phyloP scores from a whole-genome alignment of 768 basidiomycete species.

The Lactifluus echinatus region DNA sequence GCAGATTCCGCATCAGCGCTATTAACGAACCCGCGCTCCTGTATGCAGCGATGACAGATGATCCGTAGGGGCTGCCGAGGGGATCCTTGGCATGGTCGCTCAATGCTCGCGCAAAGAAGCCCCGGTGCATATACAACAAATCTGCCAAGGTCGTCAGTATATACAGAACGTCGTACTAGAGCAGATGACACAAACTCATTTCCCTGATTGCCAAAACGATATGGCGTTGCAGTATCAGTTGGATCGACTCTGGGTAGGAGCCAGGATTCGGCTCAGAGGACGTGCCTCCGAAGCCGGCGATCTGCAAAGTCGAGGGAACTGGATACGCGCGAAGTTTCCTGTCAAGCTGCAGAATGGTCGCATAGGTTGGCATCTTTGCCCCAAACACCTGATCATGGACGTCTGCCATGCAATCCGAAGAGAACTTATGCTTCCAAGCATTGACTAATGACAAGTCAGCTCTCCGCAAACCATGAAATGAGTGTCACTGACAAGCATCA shows the following conservation, averaged over 20 bases:
- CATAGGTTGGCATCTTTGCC: conserved; percentile 51
- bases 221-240: conserved; percentile 60
- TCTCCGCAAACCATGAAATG: conserved; percentile 25
- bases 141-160: conserved; percentile 2
- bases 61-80: conserved; percentile 59
- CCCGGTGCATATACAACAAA: conserved; percentile 60
- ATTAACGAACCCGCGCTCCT: conserved; percentile 59
- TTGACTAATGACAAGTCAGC: conserved; percentile 33
- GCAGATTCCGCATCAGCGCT: conserved; percentile 52
- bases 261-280: conserved; percentile 22
- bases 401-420: conserved; percentile 49
- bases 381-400: conserved; percentile 66
- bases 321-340: conserved; percentile 55
- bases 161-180: not conserved
- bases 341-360: conserved; percentile 54
- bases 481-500: conserved; percentile 46
- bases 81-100: conserved; percentile 56
- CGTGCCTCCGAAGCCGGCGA: conserved; percentile 49
- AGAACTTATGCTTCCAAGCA: conserved; percentile 64
- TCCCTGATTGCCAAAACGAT: conserved; percentile 58
- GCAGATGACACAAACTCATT: conserved; percentile 39
- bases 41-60: conserved; percentile 61
- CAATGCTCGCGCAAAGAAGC: conserved; percentile 63
- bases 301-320: conserved; percentile 54
- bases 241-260: conserved; percentile 41